These are phyloP conservation scores for Mortierella sp. DNA, from an alignment of 371 early-diverging fungal genomes.

Conservation along the genomic window DNA sequence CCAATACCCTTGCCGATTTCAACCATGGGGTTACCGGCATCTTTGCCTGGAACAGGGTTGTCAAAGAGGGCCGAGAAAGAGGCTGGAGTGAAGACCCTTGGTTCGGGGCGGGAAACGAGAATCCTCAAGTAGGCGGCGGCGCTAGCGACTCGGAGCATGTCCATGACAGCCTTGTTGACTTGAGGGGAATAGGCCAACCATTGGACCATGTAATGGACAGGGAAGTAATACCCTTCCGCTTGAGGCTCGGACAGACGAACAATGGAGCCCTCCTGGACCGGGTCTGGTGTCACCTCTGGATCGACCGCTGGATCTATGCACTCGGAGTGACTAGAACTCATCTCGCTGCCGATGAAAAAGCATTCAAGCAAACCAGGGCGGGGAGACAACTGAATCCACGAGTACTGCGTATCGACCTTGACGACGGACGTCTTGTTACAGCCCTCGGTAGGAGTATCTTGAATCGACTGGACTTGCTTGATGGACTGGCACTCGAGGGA, in stretches of 20 bases:
- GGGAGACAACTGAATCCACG: too few species aligned
- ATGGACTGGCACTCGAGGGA: too few species aligned
- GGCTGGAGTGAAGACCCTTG: too few species aligned
- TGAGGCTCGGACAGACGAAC: slow-evolving; percentile 6
- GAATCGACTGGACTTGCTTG: not conserved
- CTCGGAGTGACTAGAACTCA: too few species aligned
- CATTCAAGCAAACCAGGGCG: too few species aligned
- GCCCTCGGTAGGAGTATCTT: not conserved
- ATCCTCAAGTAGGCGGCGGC: slow-evolving; percentile 4
- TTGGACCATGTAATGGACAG: not conserved
- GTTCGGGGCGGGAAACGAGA: too few species aligned
- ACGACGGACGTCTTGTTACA: slow-evolving; percentile 1
- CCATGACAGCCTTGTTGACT: slow-evolving; percentile 3
- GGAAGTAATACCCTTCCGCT: not conserved
- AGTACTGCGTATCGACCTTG: too few species aligned
- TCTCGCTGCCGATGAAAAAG: too few species aligned
- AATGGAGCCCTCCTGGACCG: not conserved
- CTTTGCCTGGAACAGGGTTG: too few species aligned
- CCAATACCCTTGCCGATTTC: not conserved
- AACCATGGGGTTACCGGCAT: too few species aligned
- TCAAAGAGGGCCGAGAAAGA: not conserved
- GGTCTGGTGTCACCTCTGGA: not conserved
- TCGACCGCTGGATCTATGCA: too few species aligned
- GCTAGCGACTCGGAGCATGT: not conserved
- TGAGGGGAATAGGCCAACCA: not conserved